Base-by-base conservation (phyloP, 2,329 filamentous ascomycete genomes). In the Diaporthe ilicicola region DNA sequence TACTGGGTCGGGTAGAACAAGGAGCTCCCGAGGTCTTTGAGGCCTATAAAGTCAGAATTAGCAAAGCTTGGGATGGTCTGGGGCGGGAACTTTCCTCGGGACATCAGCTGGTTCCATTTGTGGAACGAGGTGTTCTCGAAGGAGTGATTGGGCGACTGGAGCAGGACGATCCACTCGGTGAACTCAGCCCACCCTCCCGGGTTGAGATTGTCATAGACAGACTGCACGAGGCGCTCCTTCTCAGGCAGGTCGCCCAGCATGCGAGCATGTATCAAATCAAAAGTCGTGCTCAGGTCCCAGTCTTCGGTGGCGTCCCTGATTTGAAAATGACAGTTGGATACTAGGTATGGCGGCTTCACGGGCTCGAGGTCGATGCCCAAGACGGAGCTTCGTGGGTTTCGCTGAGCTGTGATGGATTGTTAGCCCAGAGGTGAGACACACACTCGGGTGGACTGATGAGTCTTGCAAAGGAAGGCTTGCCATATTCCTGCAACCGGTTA, bases 111-210 rank as follows among this genome's bases (percentile, higher is more conserved):
- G 68, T 79, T 79, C 76, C 79, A 80, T 39, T 74, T 76, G 13
- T 77, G 74, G 55, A 81, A 76, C 1, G 77, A 76, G 8, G 75
- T 80, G 70, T 78, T 78, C 6, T 77, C 68, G 13, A 81, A 73
- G 3, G 79, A 79, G 59, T 74, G 76, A 72, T 82, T 76, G 7
- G 80, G 74, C 6, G 79, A 79, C 46, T 78, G 75, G 4, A 79
- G 75, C 19, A 77, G 68, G 55, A 78, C 74, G 34, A 78, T 73
- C 78, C 77, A 81, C 73, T 82, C 80, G 34, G 78, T 80, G 70
- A 81, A 79, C 74, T 82, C 80, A 62, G 78, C 74, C 75, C 77
- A 81, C n/a, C 78, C 79, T 32, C 79, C 79, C 4, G 79, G 79
- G 27, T 73, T 74, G 7, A 82, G 75, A 66, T 79, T 76, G 51